Base-by-base conservation (phyloP, 495 filamentous ascomycete genomes). In the Platismatia glauca region DNA sequence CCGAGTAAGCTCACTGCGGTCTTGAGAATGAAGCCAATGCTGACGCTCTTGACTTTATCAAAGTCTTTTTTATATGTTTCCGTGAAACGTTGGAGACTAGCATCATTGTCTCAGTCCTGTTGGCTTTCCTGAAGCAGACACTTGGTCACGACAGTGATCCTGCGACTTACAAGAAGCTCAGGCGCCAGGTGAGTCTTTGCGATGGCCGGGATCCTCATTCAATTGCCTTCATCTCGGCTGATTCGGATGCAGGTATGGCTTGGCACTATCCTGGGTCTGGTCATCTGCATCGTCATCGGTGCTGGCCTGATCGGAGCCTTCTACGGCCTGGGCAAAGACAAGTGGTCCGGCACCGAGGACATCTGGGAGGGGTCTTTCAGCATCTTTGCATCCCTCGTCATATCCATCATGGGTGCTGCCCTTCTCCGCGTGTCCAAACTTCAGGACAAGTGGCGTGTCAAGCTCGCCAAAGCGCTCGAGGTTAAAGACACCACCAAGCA, bases 61-160 rank as follows among this genome's bases (percentile, higher is more conserved):
- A 44, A 79, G 79, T 94, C 55, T 95, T 94, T 75, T 91, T 95
- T 75, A 86, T 95, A 71, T 83, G 84, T 68, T 92, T 94, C 68
- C 87, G 90, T 69, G 90, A 95, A 78, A 85, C 85, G 39, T 75
- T 95, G 29, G 90, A 95, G 72, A 87, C 85, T 0, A 84, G 79
- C 62, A 87, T 94, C 68, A 87, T 95, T 63, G 85, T 94, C 43
- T 93, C 90, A 3, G 85, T 94, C 24, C 78, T 95, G 5, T 77
- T 95, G 55, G 84, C 89, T 33, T 94, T 90, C 69, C 75, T 94
- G 53, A 92, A 90, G 68, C 88, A 91, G 67, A 85, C 87, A 1
- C 78, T 94, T 38, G 84, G 84, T 13, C 79, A 81, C 18, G 76
- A 84, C 35, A 68, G 76, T 34, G 84, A 89, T 73, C 68, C 65